These are phyloP conservation scores for Penicillium waksmanii DNA, from an alignment of 495 filamentous ascomycete species.

Conservation along the genomic window DNA sequence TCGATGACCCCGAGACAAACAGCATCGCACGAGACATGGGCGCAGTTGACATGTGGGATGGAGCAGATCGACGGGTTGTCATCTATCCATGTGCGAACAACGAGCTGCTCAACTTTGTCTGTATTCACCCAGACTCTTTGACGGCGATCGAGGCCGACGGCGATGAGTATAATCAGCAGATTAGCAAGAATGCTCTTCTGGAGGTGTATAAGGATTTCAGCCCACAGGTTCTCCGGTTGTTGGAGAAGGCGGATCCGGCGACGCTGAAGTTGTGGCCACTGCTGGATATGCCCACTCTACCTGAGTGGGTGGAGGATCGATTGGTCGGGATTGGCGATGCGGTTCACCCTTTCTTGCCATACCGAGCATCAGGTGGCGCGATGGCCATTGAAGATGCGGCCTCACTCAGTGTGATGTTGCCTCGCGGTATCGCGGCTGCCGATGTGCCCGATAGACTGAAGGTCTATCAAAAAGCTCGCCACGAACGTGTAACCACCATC, in stretches of 20 bases:
- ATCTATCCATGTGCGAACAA: constrained; percentile 63
- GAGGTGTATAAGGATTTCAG: constrained; percentile 56
- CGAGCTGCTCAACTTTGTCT: constrained; percentile 61
- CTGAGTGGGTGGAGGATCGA: constrained; percentile 53
- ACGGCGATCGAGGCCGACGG: constrained; percentile 32
- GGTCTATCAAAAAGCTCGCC: constrained; percentile 60
- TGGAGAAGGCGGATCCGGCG: constrained; percentile 51
- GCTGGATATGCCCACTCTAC: constrained; percentile 60
- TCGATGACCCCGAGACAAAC: constrained; percentile 50
- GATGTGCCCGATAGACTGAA: constrained; percentile 57
- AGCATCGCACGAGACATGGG: constrained; percentile 42
- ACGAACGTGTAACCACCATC: constrained; percentile 56
- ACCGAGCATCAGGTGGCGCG: constrained; percentile 58
- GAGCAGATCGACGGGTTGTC: constrained; percentile 54
- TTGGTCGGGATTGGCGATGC: constrained; percentile 64
- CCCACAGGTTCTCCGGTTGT: constrained; percentile 44
- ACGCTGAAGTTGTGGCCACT: constrained; percentile 62
- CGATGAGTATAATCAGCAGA: constrained; percentile 52
- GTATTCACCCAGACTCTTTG: constrained; percentile 56
- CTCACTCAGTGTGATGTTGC: constrained; percentile 56
- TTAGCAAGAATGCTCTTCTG: constrained; percentile 48
- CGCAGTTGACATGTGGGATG: constrained; percentile 54
- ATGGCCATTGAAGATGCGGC: constrained; percentile 67
- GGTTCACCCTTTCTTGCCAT: constrained; percentile 63
- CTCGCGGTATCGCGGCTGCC: constrained; percentile 34